A percentile compares a stretch with the other conserved stretches of the same genome.
These are phyloP conservation scores for Talaromyces nanjingensis DNA, from an alignment of 495 filamentous ascomycete genomes.

Conservation along the genomic window DNA sequence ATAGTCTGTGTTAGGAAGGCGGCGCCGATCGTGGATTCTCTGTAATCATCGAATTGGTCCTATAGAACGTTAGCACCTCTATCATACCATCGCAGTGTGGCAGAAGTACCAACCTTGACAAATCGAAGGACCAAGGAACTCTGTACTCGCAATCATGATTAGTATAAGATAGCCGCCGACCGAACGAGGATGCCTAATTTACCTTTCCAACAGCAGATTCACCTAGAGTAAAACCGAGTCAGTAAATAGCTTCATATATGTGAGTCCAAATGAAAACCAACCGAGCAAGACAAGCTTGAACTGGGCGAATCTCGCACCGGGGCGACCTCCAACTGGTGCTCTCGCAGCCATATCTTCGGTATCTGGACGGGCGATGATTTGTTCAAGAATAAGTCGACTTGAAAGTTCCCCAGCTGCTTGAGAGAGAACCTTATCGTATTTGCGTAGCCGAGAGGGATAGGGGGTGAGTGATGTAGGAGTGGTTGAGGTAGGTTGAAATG, in stretches of 20 bases:
- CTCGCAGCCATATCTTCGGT: conserved; percentile 62
- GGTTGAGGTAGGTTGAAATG: background rate
- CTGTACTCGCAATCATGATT: conserved; percentile 37
- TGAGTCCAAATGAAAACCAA: conserved; percentile 32
- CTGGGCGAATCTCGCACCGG: conserved; percentile 86
- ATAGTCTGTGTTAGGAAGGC: conserved; percentile 99
- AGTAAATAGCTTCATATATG: conserved; percentile 11
- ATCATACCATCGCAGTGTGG: background rate
- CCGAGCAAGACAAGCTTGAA: conserved; percentile 97
- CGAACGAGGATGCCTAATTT: conserved; percentile 17
- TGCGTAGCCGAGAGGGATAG: background rate
- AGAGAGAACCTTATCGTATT: background rate
- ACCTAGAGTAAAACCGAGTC: conserved; percentile 48
- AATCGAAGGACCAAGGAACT: conserved; percentile 96
- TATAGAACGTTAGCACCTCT: conserved; percentile 25
- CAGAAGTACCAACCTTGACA: conserved; percentile 66
- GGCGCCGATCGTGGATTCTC: conserved; percentile 97
- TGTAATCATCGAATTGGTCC: conserved; percentile 99
- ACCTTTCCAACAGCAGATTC: conserved; percentile 99
- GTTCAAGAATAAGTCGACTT: background rate
- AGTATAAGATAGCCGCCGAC: conserved; percentile 23
- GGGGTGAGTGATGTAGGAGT: background rate
- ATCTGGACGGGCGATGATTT: background rate
- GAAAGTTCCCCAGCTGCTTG: background rate
- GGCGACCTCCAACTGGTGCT: conserved; percentile 66